Conservation (phyloP, 768 basidiomycete species). For the Tricholoma terreum region DNA sequence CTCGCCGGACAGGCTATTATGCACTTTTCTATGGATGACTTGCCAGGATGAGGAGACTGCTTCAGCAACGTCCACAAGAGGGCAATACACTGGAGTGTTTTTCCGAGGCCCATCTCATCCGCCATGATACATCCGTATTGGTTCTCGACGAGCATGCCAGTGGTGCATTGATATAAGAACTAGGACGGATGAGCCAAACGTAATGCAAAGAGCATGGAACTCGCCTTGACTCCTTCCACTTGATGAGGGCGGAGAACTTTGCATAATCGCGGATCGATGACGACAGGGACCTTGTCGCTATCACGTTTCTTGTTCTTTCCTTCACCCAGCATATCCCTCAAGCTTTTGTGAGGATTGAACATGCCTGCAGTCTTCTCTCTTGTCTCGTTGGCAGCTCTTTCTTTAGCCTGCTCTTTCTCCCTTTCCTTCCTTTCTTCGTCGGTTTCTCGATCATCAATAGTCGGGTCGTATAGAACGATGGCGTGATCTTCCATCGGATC, state of each 20-base stretch:
- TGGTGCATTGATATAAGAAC: constrained; percentile 95
- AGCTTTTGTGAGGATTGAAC: constrained; percentile 90
- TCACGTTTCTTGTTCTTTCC: constrained; percentile 63
- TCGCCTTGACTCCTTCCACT: constrained; percentile 94
- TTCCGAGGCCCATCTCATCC: constrained; percentile 98
- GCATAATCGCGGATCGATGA: constrained; percentile 85
- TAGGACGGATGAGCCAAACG: constrained; percentile 28
- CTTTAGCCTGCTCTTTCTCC: constrained; percentile 69
- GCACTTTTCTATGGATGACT: constrained; percentile 90
- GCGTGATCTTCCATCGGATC: constrained; percentile 98
- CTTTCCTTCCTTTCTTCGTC: constrained; percentile 79
- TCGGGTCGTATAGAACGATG: constrained; percentile 96
- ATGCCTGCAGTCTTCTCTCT: constrained; percentile 67
- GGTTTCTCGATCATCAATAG: constrained; percentile 88
- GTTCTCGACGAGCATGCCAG: constrained; percentile 88
- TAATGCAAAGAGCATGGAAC: constrained; percentile 13
- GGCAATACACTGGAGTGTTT: constrained; percentile 95
- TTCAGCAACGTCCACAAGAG: constrained; percentile 94
- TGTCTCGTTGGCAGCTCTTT: constrained; percentile 59
- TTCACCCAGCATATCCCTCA: constrained; percentile 75
- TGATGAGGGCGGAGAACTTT: constrained; percentile 97
- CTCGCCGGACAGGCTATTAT: constrained; percentile 97
- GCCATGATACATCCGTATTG: constrained; percentile 99
- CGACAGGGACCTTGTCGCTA: constrained; percentile 85
- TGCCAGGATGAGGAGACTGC: constrained; percentile 88